Evolutionary conservation across 169 alveolate genomes (phyloP), one percentile per base, ranked within the genome.

Genomic region (Plasmodium blacklocki): DNA sequence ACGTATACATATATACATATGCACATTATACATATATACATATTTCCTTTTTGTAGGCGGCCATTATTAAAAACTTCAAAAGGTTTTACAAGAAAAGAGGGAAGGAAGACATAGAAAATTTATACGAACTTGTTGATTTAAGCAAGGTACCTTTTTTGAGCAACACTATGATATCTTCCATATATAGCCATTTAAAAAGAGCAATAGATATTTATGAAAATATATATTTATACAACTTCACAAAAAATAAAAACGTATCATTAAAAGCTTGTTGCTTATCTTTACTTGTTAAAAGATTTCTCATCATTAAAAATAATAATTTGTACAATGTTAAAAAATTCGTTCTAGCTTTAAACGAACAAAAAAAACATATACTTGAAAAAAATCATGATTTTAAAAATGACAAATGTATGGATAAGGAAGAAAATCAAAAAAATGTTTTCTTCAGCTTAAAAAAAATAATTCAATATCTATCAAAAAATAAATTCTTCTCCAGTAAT

Each of bases 201-300:
- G 90, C 90, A 7, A 50, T 67, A 18, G 90, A 80, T 11, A 80
- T 80, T 32, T 80, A 80, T 66, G 73, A 80, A 21, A 70, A 80
- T 56, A 47, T 80, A 14, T 80, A 80, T 14, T 56, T 62, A 52
- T 43, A 80, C 15, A 80, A 49, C 9, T 80, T 80, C 68, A 50
- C 54, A 7, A 80, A 80, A 45, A 67, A 66, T 3, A 71, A 45
- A 14, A 39, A 47, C 45, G 4, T 60, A 2, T n/a, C 62, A 8
- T 18, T 80, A 80, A 66, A 60, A 3, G 63, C 21, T 43, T 80
- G 83, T 45, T 80, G 90, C 54, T 4, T 80, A n/a, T 62, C 80
- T 1, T n/a, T 80, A 9, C 43, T 80, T 45, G 3, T 80, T 59
- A 43, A 71, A 32, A 66, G 90, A 32, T 71, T 80, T 80, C 3